These are phyloP conservation scores for Alnus rubra DNA, from an alignment of 306 rosid species.

Conservation along the genomic window DNA sequence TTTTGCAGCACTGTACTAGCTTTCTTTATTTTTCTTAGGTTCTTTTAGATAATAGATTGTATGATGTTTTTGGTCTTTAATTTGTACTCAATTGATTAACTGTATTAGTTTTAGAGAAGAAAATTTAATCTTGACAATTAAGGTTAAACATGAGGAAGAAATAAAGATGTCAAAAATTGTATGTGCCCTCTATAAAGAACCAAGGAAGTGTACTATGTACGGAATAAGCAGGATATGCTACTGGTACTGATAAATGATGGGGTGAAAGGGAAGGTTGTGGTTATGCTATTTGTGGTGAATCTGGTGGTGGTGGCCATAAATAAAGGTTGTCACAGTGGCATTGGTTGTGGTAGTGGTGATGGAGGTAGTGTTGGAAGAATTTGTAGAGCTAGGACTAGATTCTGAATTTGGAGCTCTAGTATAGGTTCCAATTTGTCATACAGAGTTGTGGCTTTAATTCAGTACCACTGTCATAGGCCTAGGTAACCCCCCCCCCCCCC, in stretches of 20 bases:
- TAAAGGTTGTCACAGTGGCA: neutral
- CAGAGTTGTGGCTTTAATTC: neutral
- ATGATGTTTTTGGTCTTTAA: neutral
- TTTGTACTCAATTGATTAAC: neutral
- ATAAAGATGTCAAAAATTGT: neutral
- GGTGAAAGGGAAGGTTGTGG: neutral
- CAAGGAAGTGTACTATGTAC: neutral
- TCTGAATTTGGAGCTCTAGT: neutral
- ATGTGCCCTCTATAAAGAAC: neutral
- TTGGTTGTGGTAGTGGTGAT: slow-evolving; percentile 1
- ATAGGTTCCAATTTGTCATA: neutral
- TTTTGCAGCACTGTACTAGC: neutral
- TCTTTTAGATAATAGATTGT: neutral
- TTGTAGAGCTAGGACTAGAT: neutral
- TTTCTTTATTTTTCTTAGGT: neutral
- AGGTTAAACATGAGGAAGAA: neutral
- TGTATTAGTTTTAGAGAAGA: neutral
- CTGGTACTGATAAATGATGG: neutral
- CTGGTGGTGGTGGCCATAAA: neutral
- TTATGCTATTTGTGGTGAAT: slow-evolving; percentile 7
- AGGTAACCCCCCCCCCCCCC: neutral
- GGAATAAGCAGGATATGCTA: neutral
- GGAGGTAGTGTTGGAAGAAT: no score
- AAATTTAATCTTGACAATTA: neutral
- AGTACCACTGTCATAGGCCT: neutral